Conservation (phyloP, 352 stramenopile genomes). For the Globisporangium paroecandrum region DNA sequence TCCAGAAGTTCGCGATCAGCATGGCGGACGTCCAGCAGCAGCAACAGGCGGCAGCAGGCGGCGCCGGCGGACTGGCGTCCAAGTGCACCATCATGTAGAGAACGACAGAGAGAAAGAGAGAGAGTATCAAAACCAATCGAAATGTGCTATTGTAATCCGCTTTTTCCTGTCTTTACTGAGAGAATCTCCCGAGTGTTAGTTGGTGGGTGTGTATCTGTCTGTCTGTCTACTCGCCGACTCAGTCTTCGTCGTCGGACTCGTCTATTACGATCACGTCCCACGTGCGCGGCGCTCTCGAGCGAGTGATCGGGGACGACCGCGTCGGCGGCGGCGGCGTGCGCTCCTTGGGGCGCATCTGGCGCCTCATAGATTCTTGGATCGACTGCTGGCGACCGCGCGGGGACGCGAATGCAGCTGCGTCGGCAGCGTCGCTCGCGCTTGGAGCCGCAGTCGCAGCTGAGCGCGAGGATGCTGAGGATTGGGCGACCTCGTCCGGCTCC, state of each 20-base stretch:
- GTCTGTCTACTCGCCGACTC: not conserved
- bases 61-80: conserved; percentile 32
- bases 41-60: conserved; percentile 26
- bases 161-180: not conserved
- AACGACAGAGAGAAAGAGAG: not conserved
- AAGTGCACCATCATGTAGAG: conserved; percentile 76
- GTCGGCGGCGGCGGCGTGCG: not conserved
- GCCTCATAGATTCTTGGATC: conserved; percentile 22
- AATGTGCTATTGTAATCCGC: not conserved
- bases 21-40: conserved; percentile 62
- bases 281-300: conserved; percentile 30
- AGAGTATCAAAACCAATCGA: not conserved
- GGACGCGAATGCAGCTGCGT: conserved; percentile 11
- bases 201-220: conserved; percentile 1
- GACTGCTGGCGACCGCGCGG: conserved; percentile 22
- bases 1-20: conserved; percentile 61
- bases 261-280: conserved; percentile 84
- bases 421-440: conserved; percentile 6
- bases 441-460: not conserved
- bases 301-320: conserved; percentile 10
- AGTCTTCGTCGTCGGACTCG: conserved; percentile 55
- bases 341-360: not conserved
- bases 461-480: not conserved
- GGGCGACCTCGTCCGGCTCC: not conserved
- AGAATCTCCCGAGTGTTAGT: not conserved